Percentiles rank a stretch among this genome's conserved stretches.
phyloP scores from a whole-genome alignment of 148 eudicot genomes.

The Chenopodium suecicum region DNA sequence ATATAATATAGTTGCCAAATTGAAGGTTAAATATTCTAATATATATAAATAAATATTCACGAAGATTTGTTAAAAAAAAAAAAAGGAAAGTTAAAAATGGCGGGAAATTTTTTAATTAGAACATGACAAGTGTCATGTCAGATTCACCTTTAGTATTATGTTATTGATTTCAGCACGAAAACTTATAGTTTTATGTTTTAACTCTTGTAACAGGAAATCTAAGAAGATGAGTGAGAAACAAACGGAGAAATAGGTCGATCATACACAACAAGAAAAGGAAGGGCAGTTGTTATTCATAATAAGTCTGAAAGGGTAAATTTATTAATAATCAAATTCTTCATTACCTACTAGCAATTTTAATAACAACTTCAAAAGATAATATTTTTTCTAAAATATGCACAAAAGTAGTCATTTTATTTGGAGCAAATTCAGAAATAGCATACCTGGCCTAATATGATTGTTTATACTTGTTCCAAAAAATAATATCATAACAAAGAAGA shows the following conservation, averaged over 20 bases:
- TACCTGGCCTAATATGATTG: conserved; percentile 24
- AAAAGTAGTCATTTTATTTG: not conserved
- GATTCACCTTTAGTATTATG: no score
- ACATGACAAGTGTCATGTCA: no score
- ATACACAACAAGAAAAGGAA: conserved; percentile 52
- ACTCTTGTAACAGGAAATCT: conserved; percentile 42
- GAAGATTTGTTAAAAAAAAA: no score
- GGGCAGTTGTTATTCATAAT: conserved; percentile 79
- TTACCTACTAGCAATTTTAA: not conserved
- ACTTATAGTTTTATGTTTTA: not conserved
- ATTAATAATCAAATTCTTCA: not conserved
- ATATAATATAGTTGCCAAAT: no score
- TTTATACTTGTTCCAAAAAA: conserved; percentile 7
- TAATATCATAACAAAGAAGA: conserved; percentile 54
- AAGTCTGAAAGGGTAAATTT: conserved; percentile 77
- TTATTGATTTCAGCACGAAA: not conserved
- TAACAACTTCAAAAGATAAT: not conserved
- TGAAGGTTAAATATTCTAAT: no score
- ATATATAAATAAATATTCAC: no score
- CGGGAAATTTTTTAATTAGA: no score
- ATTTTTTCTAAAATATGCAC: not conserved
- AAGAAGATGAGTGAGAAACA: conserved; percentile 47
- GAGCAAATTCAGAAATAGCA: not conserved
- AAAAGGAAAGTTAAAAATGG: no score
- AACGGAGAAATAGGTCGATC: conserved; percentile 55